Evolutionary conservation across 805 yeast species (phyloP).

Genomic region (Hemisphaericaspora nanyangensis): DNA sequence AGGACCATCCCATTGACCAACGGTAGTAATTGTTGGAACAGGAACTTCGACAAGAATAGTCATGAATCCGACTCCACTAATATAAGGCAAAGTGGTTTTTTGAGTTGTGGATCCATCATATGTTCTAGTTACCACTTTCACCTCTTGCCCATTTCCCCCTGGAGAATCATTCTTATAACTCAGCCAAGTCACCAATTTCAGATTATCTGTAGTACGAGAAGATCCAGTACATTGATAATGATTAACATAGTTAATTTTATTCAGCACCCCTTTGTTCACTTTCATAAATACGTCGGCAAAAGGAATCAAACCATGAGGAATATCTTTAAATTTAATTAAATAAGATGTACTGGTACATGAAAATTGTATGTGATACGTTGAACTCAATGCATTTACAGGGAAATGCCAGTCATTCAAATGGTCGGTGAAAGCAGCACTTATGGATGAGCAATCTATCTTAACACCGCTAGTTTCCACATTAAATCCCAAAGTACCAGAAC

Average conservation of each 20-base stretch:
- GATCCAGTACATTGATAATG: slow-evolving; percentile 9
- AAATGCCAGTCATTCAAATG: slow-evolving; percentile 15
- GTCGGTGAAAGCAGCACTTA: slow-evolving; percentile 15
- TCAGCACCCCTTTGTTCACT: slow-evolving; percentile 10
- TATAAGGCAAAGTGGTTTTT: slow-evolving; percentile 8
- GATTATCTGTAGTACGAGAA: slow-evolving; percentile 10
- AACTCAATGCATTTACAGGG: slow-evolving; percentile 14
- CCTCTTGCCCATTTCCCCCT: slow-evolving; percentile 2
- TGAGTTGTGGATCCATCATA: slow-evolving; percentile 11
- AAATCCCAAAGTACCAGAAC: slow-evolving; percentile 20
- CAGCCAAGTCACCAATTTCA: slow-evolving; percentile 11
- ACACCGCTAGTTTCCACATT: slow-evolving; percentile 1
- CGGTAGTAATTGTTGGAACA: slow-evolving; percentile 11
- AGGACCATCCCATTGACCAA: slow-evolving; percentile 8
- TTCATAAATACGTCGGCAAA: slow-evolving; percentile 10
- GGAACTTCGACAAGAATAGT: slow-evolving; percentile 20
- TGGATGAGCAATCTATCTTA: slow-evolving; percentile 14
- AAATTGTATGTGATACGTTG: slow-evolving; percentile 5
- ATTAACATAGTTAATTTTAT: slow-evolving; percentile 5
- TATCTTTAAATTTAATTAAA: slow-evolving; percentile 12
- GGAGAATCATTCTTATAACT: not conserved
- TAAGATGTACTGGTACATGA: slow-evolving; percentile 10
- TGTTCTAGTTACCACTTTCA: slow-evolving; percentile 1
- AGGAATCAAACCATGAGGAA: slow-evolving; percentile 28
- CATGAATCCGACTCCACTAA: too few species aligned